Evolutionary conservation across 352 stramenopile species (phyloP).

Genomic region (Pythium aquatile): DNA sequence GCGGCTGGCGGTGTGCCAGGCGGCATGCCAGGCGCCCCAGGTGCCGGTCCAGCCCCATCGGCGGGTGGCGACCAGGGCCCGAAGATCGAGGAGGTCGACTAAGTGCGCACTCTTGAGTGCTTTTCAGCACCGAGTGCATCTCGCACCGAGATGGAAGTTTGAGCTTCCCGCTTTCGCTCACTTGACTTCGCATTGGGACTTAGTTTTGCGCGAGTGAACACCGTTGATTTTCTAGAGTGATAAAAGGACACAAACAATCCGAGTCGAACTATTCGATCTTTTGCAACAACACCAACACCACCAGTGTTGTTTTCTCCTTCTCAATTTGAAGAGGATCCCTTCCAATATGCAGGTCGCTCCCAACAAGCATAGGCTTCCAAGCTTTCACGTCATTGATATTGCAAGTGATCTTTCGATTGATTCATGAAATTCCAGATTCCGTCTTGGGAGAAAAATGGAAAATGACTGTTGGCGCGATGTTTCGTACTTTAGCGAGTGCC

Average conservation of each 20-base stretch:
- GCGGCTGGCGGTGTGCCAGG: conserved; percentile 45
- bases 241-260: conserved; percentile 3
- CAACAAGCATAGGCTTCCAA: no score
- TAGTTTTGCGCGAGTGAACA: conserved; percentile 5
- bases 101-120: conserved; percentile 22
- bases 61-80: conserved; percentile 40
- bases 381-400: no score
- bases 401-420: not conserved
- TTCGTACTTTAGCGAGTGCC: not conserved
- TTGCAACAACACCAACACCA: not conserved
- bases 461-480: not conserved
- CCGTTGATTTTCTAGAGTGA: conserved; percentile 7
- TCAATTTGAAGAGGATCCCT: no score
- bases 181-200: conserved; percentile 6
- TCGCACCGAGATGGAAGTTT: conserved; percentile 3
- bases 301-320: conserved; percentile 17
- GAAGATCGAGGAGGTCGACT: conserved; percentile 74
- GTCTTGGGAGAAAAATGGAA: not conserved
- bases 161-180: conserved; percentile 1
- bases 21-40: conserved; percentile 25
- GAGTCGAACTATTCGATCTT: not conserved
- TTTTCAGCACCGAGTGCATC: not conserved
- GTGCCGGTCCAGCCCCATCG: conserved; percentile 27
- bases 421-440: not conserved
- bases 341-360: no score